Evolutionary conservation across 257 asterid species (phyloP).

Genomic region (Vinca minor): DNA sequence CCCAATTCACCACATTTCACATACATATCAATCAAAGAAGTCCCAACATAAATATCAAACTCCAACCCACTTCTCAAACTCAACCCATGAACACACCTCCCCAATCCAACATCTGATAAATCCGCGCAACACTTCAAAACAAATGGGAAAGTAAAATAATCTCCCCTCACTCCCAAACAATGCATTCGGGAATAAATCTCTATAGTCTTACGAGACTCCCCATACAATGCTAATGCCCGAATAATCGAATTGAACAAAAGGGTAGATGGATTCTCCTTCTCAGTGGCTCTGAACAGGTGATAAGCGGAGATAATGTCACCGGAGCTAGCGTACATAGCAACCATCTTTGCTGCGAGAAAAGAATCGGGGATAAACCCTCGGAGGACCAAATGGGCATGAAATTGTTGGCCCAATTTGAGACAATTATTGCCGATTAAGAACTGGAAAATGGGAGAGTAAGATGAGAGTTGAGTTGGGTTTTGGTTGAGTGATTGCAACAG

Average conservation of each 20-base stretch:
- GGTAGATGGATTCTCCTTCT: slow-evolving; percentile 24
- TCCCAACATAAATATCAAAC: slow-evolving; percentile 50
- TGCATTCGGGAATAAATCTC: slow-evolving; percentile 33
- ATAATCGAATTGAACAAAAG: slow-evolving; percentile 64
- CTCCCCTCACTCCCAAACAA: slow-evolving; percentile 45
- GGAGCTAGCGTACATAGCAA: slow-evolving; percentile 92
- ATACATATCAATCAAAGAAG: slow-evolving; percentile 70
- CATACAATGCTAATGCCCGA: slow-evolving; percentile 55
- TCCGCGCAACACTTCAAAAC: slow-evolving; percentile 61
- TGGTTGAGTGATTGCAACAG: slow-evolving; percentile 37
- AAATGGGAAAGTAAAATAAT: slow-evolving; percentile 70
- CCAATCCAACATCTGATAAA: slow-evolving; percentile 22
- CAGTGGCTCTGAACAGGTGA: slow-evolving; percentile 31
- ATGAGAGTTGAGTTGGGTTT: slow-evolving; percentile 28
- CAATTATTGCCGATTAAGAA: slow-evolving; percentile 47
- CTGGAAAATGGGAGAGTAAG: slow-evolving; percentile 53
- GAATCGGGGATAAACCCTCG: slow-evolving; percentile 46
- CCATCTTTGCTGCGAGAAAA: slow-evolving; percentile 67
- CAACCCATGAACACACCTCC: slow-evolving; percentile 49
- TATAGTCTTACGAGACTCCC: slow-evolving; percentile 26
- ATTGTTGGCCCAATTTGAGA: slow-evolving; percentile 59
- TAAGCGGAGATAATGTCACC: slow-evolving; percentile 64
- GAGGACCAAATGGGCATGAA: slow-evolving; percentile 57
- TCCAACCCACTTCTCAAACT: slow-evolving; percentile 50
- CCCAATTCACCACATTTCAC: slow-evolving; percentile 49